Evolutionary conservation across 2,329 filamentous ascomycete species (phyloP).

Genomic region (Ophioceras dolichostomum): DNA sequence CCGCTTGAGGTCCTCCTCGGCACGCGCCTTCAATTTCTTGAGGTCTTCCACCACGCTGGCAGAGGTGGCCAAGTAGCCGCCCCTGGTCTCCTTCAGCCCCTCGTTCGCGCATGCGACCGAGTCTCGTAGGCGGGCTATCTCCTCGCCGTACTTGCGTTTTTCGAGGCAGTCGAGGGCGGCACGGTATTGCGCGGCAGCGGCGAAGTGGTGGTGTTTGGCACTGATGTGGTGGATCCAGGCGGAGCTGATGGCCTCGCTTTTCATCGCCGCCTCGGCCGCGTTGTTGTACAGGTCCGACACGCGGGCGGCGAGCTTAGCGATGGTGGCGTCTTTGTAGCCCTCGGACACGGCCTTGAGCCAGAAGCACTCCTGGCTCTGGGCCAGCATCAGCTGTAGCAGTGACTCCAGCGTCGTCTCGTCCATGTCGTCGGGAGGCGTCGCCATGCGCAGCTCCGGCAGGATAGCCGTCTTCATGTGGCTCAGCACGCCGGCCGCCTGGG

Average conservation of each 20-base stretch:
- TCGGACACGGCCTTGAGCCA: conserved; percentile 97
- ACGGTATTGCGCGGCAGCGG: conserved; percentile 85
- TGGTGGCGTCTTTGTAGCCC: conserved; percentile 79
- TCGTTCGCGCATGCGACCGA: conserved; percentile 74
- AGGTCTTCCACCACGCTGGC: conserved; percentile 73
- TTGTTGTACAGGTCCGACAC: conserved; percentile 84
- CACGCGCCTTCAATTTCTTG: conserved; percentile 67
- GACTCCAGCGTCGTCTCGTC: conserved; percentile 78
- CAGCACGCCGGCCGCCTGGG: conserved; percentile 74
- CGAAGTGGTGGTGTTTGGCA: conserved; percentile 95
- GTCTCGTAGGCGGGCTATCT: conserved; percentile 76
- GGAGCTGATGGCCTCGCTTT: conserved; percentile 79
- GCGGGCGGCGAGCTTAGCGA: conserved; percentile 78
- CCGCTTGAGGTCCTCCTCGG: conserved; percentile 78
- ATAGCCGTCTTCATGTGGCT: conserved; percentile 64
- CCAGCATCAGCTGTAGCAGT: conserved; percentile 71
- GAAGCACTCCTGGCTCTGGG: conserved; percentile 93
- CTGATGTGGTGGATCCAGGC: conserved; percentile 98
- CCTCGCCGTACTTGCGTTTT: conserved; percentile 89
- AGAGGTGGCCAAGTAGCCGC: conserved; percentile 57
- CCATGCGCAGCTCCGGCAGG: conserved; percentile 69
- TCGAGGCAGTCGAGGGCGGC: conserved; percentile 86
- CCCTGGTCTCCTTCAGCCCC: conserved; percentile 68
- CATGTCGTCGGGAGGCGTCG: conserved; percentile 89
- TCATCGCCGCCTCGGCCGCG: conserved; percentile 74